These are phyloP conservation scores for Lactarius indigo DNA, from an alignment of 768 basidiomycete species.

Conservation along the genomic window DNA sequence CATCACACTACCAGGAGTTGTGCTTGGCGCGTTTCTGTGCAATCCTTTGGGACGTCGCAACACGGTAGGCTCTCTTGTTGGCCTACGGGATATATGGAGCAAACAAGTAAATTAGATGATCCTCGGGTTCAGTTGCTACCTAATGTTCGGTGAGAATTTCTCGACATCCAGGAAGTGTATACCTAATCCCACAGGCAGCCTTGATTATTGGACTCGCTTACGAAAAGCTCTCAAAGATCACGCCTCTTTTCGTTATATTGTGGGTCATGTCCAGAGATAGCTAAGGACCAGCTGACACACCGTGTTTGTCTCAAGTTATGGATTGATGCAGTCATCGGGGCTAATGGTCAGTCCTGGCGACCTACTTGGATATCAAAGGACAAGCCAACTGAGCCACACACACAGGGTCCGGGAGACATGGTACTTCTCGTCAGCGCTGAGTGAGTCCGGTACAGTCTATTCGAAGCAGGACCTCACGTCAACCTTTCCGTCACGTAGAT, in stretches of 20 bases:
- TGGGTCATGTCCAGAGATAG: constrained; percentile 32
- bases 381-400: background rate
- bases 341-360: background rate
- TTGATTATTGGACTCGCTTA: constrained; percentile 59
- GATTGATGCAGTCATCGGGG: constrained; percentile 56
- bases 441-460: constrained; percentile 37
- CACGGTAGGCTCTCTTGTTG: constrained; percentile 38
- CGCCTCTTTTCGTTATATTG: constrained; percentile 67
- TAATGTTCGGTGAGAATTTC: constrained; percentile 49
- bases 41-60: constrained; percentile 56
- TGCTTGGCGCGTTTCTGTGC: constrained; percentile 40
- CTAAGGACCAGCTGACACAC: background rate
- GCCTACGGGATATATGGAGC: background rate
- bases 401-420: constrained; percentile 68
- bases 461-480: background rate
- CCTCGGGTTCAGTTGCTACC: constrained; percentile 63
- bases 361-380: constrained; percentile 36
- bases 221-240: constrained; percentile 57
- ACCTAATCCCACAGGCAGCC: constrained; percentile 32
- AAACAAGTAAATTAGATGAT: constrained; percentile 47
- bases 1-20: constrained; percentile 57
- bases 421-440: constrained; percentile 62
- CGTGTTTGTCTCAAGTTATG: constrained; percentile 44
- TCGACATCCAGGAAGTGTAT: constrained; percentile 6
- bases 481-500: constrained; percentile 35